phyloP scores from a whole-genome alignment of 495 filamentous ascomycete species.

The Trichoderma virens region DNA sequence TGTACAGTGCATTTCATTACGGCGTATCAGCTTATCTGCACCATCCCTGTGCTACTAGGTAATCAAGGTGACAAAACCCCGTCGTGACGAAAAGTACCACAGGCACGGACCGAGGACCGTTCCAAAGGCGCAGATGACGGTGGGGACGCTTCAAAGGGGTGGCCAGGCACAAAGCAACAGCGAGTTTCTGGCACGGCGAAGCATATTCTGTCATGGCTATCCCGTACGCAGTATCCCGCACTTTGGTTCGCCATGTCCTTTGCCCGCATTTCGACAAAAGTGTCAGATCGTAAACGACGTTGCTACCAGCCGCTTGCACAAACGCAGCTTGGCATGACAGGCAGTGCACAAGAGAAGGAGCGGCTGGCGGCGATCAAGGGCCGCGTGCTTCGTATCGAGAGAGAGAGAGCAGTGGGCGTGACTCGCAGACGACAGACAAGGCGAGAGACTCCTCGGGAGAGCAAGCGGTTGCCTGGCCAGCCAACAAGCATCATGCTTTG shows the following conservation, averaged over 20 bases:
- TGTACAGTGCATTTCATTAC: background rate
- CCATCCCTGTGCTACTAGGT: background rate
- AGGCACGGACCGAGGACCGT: background rate
- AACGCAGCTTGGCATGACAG: too few relatives aligned
- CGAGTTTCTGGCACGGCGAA: slow-evolving; percentile 2
- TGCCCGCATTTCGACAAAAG: background rate
- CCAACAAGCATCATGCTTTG: background rate
- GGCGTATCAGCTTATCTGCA: slow-evolving; percentile 1
- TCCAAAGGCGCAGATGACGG: background rate
- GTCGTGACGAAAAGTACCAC: background rate
- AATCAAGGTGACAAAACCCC: background rate
- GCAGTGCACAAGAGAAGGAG: too few relatives aligned
- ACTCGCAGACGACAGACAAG: too few relatives aligned
- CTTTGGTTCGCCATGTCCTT: background rate
- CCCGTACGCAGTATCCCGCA: background rate
- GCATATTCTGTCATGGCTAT: slow-evolving; percentile 1
- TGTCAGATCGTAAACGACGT: background rate
- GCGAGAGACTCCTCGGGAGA: too few relatives aligned
- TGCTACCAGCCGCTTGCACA: background rate
- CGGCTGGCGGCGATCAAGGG: too few relatives aligned
- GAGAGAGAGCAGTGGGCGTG: too few relatives aligned
- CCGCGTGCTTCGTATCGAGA: too few relatives aligned
- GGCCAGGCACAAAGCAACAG: background rate
- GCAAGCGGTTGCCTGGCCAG: too few relatives aligned
- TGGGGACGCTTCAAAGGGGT: background rate